These are phyloP conservation scores for Saprolegnia diclina DNA, from an alignment of 352 stramenopile genomes.

Conservation along the genomic window DNA sequence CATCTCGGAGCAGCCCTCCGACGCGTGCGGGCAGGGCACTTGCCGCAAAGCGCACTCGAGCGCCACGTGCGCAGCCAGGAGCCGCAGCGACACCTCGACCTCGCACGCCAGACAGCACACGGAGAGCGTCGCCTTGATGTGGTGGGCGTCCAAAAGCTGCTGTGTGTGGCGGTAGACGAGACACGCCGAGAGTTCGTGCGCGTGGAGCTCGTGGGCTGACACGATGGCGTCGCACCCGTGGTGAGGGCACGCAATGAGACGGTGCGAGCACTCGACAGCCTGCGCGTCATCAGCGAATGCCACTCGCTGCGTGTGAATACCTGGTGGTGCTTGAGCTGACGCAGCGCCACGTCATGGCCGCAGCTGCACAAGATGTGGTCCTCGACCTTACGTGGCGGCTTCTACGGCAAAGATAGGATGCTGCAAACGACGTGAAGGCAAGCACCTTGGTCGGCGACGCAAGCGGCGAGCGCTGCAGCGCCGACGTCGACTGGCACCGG, in stretches of 20 bases:
- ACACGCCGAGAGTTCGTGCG: constrained; percentile 46
- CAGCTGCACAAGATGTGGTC: constrained; percentile 47
- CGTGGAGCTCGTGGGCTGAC: constrained; percentile 27
- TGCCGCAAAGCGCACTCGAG: constrained; percentile 44
- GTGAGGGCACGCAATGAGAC: constrained; percentile 40
- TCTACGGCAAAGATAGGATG: neutral
- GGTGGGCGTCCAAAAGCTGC: constrained; percentile 40
- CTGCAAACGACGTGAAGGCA: too few relatives aligned
- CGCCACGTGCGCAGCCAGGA: constrained; percentile 41
- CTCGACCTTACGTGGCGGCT: constrained; percentile 1
- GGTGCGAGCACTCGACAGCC: constrained; percentile 36
- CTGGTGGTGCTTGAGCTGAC: constrained; percentile 36
- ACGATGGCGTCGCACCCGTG: constrained; percentile 43
- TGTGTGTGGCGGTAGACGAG: constrained; percentile 31
- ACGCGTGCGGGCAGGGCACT: constrained; percentile 42
- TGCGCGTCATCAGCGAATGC: too few relatives aligned
- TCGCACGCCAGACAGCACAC: constrained; percentile 41
- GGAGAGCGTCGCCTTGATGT: constrained; percentile 33
- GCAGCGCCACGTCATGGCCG: constrained; percentile 41
- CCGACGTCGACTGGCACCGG: constrained; percentile 19
- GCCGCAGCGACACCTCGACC: constrained; percentile 34
- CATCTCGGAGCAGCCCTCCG: constrained; percentile 42
- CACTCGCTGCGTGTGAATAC: too few relatives aligned
- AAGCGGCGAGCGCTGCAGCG: neutral
- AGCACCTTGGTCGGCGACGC: neutral